Percentiles rank a stretch among this genome's conserved stretches.
Evolutionary conservation across 805 yeast species (phyloP).

Genomic region (Candida michaelii): DNA sequence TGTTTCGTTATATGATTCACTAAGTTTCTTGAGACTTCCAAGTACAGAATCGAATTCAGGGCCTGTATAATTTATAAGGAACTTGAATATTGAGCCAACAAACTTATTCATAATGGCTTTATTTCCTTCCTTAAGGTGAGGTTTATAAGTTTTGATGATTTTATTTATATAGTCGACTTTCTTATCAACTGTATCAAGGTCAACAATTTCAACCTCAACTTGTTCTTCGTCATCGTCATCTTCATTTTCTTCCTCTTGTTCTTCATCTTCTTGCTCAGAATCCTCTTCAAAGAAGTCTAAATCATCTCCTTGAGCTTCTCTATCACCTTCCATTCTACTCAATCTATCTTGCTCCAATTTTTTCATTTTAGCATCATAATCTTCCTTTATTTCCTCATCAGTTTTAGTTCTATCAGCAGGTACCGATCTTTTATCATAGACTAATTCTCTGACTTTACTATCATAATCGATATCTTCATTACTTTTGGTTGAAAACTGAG

Average conservation of each 20-base stretch:
- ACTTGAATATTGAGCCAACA: conserved; percentile 62
- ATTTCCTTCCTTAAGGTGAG: conserved; percentile 78
- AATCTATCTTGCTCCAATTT: conserved; percentile 66
- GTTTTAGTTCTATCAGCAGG: conserved; percentile 84
- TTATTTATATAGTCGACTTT: conserved; percentile 52
- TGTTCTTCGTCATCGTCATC: conserved; percentile 17
- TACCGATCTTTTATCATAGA: conserved; percentile 71
- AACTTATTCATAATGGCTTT: conserved; percentile 69
- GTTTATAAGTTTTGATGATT: conserved; percentile 64
- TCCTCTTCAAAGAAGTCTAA: conserved; percentile 67
- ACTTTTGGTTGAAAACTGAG: conserved; percentile 31
- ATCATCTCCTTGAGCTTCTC: conserved; percentile 65
- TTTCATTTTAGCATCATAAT: conserved; percentile 58
- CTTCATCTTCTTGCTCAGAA: conserved; percentile 42
- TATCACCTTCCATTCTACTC: conserved; percentile 72
- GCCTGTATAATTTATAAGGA: conserved; percentile 45
- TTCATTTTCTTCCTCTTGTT: conserved; percentile 30
- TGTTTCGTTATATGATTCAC: conserved; percentile 63
- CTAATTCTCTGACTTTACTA: conserved; percentile 61
- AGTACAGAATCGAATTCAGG: conserved; percentile 26
- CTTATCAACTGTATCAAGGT: conserved; percentile 31
- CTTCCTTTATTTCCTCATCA: conserved; percentile 63
- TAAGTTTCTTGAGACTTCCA: conserved; percentile 52
- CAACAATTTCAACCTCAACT: conserved; percentile 25
- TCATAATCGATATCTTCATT: conserved; percentile 57